Evolutionary conservation across 345 rosid species (phyloP).

Genomic region (Salix udensis): DNA sequence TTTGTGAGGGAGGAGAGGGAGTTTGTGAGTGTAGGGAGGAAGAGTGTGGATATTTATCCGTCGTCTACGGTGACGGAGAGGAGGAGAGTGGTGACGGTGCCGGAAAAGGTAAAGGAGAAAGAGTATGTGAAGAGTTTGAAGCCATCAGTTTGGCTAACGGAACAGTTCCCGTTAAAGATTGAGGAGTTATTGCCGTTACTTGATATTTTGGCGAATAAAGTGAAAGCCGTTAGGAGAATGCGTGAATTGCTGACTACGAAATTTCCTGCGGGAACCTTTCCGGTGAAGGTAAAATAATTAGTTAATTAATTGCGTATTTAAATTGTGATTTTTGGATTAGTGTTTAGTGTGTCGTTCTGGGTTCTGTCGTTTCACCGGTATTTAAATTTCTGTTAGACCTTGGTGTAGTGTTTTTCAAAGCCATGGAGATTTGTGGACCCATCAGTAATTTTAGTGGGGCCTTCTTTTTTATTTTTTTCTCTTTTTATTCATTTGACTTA

Average conservation of each 20-base stretch:
- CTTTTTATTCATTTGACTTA: background rate
- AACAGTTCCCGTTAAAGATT: slow-evolving; percentile 82
- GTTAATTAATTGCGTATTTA: background rate
- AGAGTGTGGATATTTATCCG: slow-evolving; percentile 64
- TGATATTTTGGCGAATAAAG: slow-evolving; percentile 86
- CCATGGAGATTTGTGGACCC: too few species aligned
- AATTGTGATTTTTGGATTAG: background rate
- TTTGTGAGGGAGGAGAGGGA: slow-evolving; percentile 83
- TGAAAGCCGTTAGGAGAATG: slow-evolving; percentile 90
- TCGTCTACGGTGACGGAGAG: slow-evolving; percentile 35
- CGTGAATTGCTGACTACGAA: slow-evolving; percentile 89
- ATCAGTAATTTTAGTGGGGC: background rate
- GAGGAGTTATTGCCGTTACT: slow-evolving; percentile 90
- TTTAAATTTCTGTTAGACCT: too few species aligned
- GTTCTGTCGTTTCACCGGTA: background rate
- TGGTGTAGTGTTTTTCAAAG: too few species aligned
- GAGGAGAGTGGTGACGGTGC: slow-evolving; percentile 38
- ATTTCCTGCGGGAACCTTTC: slow-evolving; percentile 93
- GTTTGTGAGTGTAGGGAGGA: slow-evolving; percentile 61
- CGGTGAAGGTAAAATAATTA: slow-evolving; percentile 68
- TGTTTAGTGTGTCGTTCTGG: slow-evolving; percentile 8
- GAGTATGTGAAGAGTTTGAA: slow-evolving; percentile 69
- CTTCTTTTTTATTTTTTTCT: background rate
- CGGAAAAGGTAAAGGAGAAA: slow-evolving; percentile 69
- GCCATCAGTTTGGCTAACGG: slow-evolving; percentile 95